Evolutionary conservation across 2,329 filamentous ascomycete species (phyloP), one percentile per base, ranked within the genome.

Genomic region (Fusarium sulawesiense): DNA sequence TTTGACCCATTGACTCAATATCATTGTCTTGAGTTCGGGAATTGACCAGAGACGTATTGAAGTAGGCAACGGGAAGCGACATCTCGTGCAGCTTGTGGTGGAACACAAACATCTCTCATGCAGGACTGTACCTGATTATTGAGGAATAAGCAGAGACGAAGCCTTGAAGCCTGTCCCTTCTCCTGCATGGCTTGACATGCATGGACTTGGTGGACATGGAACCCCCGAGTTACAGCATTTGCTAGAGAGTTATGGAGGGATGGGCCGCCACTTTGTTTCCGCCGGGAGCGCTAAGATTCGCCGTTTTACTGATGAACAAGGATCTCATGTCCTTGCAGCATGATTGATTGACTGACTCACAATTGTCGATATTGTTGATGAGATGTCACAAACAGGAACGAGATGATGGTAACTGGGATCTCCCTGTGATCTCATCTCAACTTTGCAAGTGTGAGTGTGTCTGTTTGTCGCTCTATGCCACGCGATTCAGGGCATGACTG

Each of bases 141-240:
- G 49, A 29, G 27, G 41, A 29, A 21, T 21, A 27, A 29, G 49
- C 18, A 53, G 49, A 42, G 23, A 56, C 45, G 49, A 49, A 56
- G 21, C 16, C n/a, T 27, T 27, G 42, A 56, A 25, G 41, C 56
- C 55, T 49, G 47, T 67, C 67, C 30, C 63, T 58, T 48, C 55
- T 71, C 67, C 66, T 73, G 68, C 68, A 73, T 70, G 51, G 54
- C 55, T 61, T 65, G 62, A 64, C 65, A 72, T 75, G 71, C 73
- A 75, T 72, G 51, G 60, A 44, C 34, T 34, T 34, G 40, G 51
- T 68, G 27, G 67, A 56, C 59, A 71, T 51, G 68, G 68, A 58
- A 55, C 51, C 64, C 51, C 55, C 48, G 56, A 60, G 71, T 60
- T 56, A 56, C 45, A 44, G 53, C 29, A 47, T 54, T 49, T 59